Base-by-base conservation (phyloP, 495 filamentous ascomycete genomes). In the Umbilicaria muhlenbergii region DNA sequence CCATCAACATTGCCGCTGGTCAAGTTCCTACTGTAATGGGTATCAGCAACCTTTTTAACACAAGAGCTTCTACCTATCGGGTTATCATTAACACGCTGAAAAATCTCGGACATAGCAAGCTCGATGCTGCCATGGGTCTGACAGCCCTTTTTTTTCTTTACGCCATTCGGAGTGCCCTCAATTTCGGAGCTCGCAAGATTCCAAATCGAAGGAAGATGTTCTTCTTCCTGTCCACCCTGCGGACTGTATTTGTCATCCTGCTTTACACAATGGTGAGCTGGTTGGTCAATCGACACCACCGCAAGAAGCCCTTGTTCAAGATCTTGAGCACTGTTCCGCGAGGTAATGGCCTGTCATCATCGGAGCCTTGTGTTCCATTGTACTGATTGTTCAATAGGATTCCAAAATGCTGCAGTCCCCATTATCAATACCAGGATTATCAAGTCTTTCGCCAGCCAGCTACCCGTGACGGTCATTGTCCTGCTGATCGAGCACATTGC, bases 401-500 rank as follows among this genome's bases (percentile, higher is more conserved):
- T 95, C 61, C 71, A 82, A 51, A 64, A 85, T 56, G 85, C 83
- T 6, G 75, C 67, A n/a, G 83, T 80, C n/a, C 87, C 87, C 0
- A 66, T 59, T 0, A 63, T 95, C 44, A 75, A 81, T 51, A 66
- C 62, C 0, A 57, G 63, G 1, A 69, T 91, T 42, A 73, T 89
- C 51, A 65, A 51, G 2, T 54, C 73, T 7, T 85, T 86, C 55
- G 60, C 68, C 10, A 60, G 59, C 34, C 62, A 86, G 39, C 63
- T 94, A 0, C 86, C 86, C 0, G 81, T 80, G 13, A 75, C 79
- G 0, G 82, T 95, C 36, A 94, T 98, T 50, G 92, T 98, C 7
- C 67, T 96, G 36, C 66, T 98, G 37, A 95, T 98, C 51, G 91
- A 98, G 60, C 85, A 92, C 57, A 88, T 91, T 50, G 82, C 92